phyloP scores from a whole-genome alignment of 2,329 filamentous ascomycete species.

The Ambrosiella cleistominuta region DNA sequence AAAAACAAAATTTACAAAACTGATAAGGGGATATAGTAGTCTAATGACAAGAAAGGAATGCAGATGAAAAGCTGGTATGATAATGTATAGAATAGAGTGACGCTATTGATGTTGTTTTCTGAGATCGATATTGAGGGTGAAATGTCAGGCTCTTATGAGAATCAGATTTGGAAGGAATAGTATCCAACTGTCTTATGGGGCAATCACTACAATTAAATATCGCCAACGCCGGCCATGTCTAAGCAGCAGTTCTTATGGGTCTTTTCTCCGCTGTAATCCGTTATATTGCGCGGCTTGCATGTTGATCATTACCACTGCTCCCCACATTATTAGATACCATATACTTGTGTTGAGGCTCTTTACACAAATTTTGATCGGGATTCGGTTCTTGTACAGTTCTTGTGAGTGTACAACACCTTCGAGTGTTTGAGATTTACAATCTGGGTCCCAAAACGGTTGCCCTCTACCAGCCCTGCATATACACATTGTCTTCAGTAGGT shows the following conservation, averaged over 20 bases:
- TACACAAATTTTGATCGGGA: no score
- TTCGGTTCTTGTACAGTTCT: no score
- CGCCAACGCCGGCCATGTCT: background rate
- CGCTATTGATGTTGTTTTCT: background rate
- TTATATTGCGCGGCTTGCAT: no score
- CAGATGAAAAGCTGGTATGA: background rate
- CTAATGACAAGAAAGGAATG: background rate
- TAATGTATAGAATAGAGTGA: background rate
- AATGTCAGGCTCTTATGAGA: background rate
- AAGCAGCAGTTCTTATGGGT: background rate
- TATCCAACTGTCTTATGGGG: slow-evolving; percentile 1
- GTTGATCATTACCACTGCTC: no score
- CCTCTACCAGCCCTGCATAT: no score
- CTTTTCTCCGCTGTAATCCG: no score
- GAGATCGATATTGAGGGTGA: background rate
- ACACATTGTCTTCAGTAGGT: no score
- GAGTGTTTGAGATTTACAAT: no score
- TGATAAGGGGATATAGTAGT: background rate
- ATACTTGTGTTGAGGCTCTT: no score
- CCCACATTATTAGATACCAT: no score
- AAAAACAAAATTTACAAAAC: background rate
- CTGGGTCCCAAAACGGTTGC: no score
- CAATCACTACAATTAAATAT: background rate
- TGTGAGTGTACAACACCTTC: no score
- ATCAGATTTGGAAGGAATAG: background rate